Base-by-base conservation (phyloP, 352 stramenopile species). In the Phytophthora pini region DNA sequence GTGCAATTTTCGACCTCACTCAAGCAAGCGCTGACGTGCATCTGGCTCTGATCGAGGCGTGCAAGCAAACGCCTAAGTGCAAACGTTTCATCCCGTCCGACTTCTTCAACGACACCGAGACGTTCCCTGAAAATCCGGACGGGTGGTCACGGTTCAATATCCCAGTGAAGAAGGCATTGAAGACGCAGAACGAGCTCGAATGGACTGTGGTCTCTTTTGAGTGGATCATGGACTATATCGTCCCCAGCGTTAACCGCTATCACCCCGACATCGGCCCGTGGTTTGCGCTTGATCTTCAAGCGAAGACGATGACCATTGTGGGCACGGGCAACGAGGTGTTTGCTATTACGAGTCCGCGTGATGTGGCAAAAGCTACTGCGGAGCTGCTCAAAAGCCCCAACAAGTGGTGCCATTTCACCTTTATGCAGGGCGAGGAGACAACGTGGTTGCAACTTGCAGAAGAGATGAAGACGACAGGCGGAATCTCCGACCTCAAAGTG, bases 31-130 rank as follows among this genome's bases (percentile, higher is more conserved):
- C 48, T 2, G 64, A 75, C 1, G 9, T 69, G 10, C 66, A 81
- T 44, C 15, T 76, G 5, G 32, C 34, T 3, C 47, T 82, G 8
- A 40, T 84, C n/a, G 66, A 84, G 13, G 70, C 72, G 1, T 79
- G 70, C 64, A 77, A 78, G 49, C 48, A 63, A n/a, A 61, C 68
- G 17, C 39, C 58, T 32, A 81, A 72, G 32, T 84, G 76, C 66
- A 77, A 80, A 67, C 72, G 76, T 40, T 84, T 82, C 56, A 78
- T 84, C 48, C 70, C 76, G 26, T 58, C 70, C 6, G 72, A 79
- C 55, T 84, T 67, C 47, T 63, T 60, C 9, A 66, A 29, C 29
- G 79, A 81, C 49, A 38, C 52, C 6, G 72, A 84, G 38, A 65
- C 70, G 1, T 57, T 65, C 46, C 59, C 61, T 3, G 58, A 83